Base-by-base conservation (phyloP, 495 filamentous ascomycete species). In the Xylaria venustula region DNA sequence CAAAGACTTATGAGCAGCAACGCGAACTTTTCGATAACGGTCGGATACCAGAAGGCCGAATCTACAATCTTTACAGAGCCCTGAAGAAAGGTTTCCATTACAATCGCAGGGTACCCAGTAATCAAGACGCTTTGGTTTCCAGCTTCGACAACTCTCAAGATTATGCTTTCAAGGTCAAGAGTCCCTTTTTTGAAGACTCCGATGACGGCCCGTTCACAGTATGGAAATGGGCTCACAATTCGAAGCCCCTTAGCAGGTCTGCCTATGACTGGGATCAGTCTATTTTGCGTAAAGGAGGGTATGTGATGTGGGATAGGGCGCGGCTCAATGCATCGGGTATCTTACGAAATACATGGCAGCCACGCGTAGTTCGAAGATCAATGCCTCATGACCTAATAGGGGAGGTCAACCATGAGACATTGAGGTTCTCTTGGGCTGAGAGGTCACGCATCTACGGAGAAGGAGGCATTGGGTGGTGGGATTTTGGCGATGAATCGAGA, bases 361-460 rank as follows among this genome's bases (percentile, higher is more conserved):
- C 50, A 40, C 50, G 20, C 17, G 50, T 41, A 15, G 51, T 40
- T 54, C 36, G 14, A 9, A 30, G 47, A 41, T 26, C 32, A 19
- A 40, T 54, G 26, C 51, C 51, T 41, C 14, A 54, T 41, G 34
- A 54, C 34, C 32, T 6, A 5, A 34, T 54, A 40, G 34, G 51
- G 34, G 32, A 50, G 26, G 47, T 34, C 28, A 17, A 50, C n/a
- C n/a, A n/a, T 50, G 47, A 30, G 28, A 32, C 26, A 28, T 50
- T 25, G 47, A n/a, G 4, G 20, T 50, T 17, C 47, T 50, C 47
- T 54, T 37, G 32, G 51, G 22, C 19, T 32, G 36, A 54, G 34
- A 54, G 51, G 51, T 54, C 51, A 34, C 51, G 51, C 23, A 41
- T 54, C 40, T 54, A 54, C 51, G 41, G 41, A 32, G 51, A 37